Evolutionary conservation across 2,329 filamentous ascomycete genomes (phyloP).

Genomic region (Samsoniella hepiali): DNA sequence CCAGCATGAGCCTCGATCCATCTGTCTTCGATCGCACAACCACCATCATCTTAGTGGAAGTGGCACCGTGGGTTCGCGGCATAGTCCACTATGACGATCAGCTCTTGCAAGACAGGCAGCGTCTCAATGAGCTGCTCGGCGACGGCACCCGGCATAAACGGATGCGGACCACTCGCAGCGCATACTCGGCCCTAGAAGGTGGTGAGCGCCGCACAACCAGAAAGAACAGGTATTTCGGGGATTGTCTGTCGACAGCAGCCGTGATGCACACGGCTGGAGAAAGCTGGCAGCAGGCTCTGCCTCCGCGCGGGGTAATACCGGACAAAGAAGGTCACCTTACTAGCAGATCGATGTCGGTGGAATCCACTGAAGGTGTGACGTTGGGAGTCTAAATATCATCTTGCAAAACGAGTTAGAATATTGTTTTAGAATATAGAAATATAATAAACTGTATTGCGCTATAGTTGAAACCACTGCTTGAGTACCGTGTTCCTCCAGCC

Average conservation of each 20-base stretch:
- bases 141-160: conserved; percentile 52
- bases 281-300: conserved; percentile 34
- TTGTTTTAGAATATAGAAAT: neutral
- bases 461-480: neutral
- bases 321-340: neutral
- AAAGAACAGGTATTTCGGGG: conserved; percentile 69
- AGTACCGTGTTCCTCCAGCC: conserved; percentile 10
- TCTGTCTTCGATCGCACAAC: conserved; percentile 76
- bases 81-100: conserved; percentile 75
- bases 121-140: conserved; percentile 59
- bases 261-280: conserved; percentile 63
- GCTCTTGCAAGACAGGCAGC: conserved; percentile 64
- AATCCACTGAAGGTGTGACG: neutral
- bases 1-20: conserved; percentile 50
- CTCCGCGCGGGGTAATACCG: neutral
- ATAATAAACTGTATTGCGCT: neutral
- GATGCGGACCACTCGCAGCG: conserved; percentile 68
- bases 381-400: neutral
- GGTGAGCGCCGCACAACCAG: conserved; percentile 64
- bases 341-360: conserved; percentile 13
- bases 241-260: conserved; percentile 54
- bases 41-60: conserved; percentile 64
- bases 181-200: conserved; percentile 74
- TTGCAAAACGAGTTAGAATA: neutral
- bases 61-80: conserved; percentile 84